Base-by-base conservation (phyloP, 2,329 filamentous ascomycete species). In the Eutypella sp. region DNA sequence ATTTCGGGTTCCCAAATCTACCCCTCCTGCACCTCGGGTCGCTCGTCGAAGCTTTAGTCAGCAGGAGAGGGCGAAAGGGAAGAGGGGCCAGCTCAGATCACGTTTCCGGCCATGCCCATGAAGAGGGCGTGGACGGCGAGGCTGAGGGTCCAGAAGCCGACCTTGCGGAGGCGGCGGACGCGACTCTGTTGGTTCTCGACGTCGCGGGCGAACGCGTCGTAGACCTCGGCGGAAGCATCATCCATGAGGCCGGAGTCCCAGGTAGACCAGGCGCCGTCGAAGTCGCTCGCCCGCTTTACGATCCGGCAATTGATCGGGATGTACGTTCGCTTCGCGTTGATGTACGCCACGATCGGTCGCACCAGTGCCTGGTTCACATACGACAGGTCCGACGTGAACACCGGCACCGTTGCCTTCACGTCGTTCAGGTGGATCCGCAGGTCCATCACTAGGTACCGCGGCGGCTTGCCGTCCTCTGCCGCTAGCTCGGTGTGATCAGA, bases 301-400 rank as follows among this genome's bases (percentile, higher is more conserved):
- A 99, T 88, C 49, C 92, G 86, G 69, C 93, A 97, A 57, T 85
- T 87, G 58, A 99, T 89, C 22, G 93, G 93, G 37, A 99, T 97
- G 61, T 96, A 97, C 0, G 92, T 95, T 61, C 85, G 85, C 64
- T 90, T 89, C 36, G 89, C 88, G 67, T 99, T 99, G 68, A 99
- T 97, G 65, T 97, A 99, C 6, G 93, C 93, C 34, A 99, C 91
- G 50, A 99, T 99, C 15, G 93, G 93, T 4, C 93, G 83, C 29
- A 97, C 89, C 4, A 97, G 82, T 2, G 93, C 90, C 65, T 95
- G 95, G 67, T 96, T 97, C 59, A 96, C 87, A 65, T 97, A 99
- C 1, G 89, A 95, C 41, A 97, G 80, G 61, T 96, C 87, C 15
- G 82, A 85, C 1, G 87, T 95, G 70, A 99, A 97, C 42, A 97